Evolutionary conservation across 2,329 filamentous ascomycete genomes (phyloP).

Genomic region (Westerdykella ornata): DNA sequence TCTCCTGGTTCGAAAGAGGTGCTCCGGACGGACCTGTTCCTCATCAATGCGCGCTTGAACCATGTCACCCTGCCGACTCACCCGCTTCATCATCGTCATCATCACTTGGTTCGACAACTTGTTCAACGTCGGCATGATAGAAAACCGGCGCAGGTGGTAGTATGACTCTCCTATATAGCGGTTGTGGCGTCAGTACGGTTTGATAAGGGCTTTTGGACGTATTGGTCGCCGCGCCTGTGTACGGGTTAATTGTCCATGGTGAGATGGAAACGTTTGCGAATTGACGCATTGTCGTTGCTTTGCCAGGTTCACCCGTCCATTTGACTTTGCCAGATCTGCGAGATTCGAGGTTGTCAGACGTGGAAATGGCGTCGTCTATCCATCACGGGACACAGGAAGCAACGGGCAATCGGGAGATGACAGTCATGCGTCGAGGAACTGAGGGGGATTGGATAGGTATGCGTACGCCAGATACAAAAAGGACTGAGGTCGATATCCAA

Average conservation of each 20-base stretch:
- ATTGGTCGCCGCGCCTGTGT: constrained; percentile 11
- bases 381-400: no score
- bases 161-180: constrained; percentile 21
- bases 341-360: no score
- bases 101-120: constrained; percentile 15
- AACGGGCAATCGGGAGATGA: no score
- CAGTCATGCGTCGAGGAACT: no score
- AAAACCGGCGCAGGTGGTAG: constrained; percentile 17
- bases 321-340: no score
- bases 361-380: no score
- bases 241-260: constrained; percentile 29
- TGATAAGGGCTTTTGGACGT: constrained; percentile 12
- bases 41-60: constrained; percentile 11
- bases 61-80: constrained; percentile 6
- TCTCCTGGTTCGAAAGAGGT: constrained; percentile 5
- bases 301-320: no score
- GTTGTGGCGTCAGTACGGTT: constrained; percentile 8
- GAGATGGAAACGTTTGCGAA: constrained; percentile 29
- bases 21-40: constrained; percentile 18
- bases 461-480: no score
- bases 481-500: no score
- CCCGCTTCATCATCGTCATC: constrained; percentile 15
- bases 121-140: constrained; percentile 19
- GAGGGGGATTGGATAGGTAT: no score
- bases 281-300: constrained; percentile 20